Percentiles rank a stretch among this genome's conserved stretches.
These are phyloP conservation scores for Pseudotsuga menziesii DNA, from an alignment of 75 land plant species.

Conservation along the genomic window DNA sequence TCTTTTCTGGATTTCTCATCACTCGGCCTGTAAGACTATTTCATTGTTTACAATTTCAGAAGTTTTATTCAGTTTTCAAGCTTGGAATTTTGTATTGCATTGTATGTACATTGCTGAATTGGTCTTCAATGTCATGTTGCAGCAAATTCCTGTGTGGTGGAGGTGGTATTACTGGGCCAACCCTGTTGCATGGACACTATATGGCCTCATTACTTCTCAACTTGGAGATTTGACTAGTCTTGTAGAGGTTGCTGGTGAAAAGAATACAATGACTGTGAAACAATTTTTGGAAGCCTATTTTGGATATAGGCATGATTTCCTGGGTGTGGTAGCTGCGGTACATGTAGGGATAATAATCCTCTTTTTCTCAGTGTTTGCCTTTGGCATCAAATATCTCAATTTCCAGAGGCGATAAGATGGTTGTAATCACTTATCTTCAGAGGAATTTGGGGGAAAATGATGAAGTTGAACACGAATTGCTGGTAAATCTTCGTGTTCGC, in stretches of 20 bases:
- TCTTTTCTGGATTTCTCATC: slow-evolving; percentile 83
- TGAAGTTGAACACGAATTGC: no score
- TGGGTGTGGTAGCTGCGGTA: slow-evolving; percentile 37
- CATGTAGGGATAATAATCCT: slow-evolving; percentile 51
- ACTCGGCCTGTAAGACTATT: slow-evolving; percentile 48
- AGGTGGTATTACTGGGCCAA: slow-evolving; percentile 79
- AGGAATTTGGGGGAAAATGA: no score
- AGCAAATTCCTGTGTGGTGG: slow-evolving; percentile 75
- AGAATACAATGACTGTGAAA: slow-evolving; percentile 21
- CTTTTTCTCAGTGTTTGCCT: slow-evolving; percentile 57
- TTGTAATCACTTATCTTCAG: not conserved
- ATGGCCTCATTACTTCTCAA: slow-evolving; percentile 69
- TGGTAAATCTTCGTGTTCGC: no score
- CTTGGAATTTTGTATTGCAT: no score
- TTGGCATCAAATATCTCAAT: slow-evolving; percentile 64
- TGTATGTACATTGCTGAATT: no score
- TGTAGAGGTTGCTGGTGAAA: slow-evolving; percentile 15
- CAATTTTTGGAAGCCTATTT: slow-evolving; percentile 27
- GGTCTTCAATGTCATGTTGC: no score
- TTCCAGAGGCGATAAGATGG: slow-evolving; percentile 35
- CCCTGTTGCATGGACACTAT: slow-evolving; percentile 76
- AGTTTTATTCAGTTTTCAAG: no score
- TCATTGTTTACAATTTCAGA: no score
- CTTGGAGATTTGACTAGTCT: slow-evolving; percentile 38
- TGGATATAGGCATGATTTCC: slow-evolving; percentile 56